Base-by-base conservation (phyloP, 108 stramenopile species). In the Asterionellopsis glacialis region DNA sequence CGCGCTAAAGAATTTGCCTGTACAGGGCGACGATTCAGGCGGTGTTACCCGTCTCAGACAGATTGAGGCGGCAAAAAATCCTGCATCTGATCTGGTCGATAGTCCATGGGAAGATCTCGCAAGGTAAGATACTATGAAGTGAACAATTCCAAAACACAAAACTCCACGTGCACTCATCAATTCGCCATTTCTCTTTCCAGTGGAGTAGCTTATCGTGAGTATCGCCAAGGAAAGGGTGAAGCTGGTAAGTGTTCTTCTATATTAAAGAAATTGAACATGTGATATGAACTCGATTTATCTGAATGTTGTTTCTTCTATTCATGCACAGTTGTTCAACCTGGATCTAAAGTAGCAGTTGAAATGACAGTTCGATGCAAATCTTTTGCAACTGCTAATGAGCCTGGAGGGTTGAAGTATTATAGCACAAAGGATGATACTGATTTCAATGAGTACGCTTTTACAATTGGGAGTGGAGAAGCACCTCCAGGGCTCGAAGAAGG, bases 341-440 rank as follows among this genome's bases (percentile, higher is more conserved):
- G 87, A 11, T 80, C 77, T 44, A 85, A 79, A 61, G 79, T 88
- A 21, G 87, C 77, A 2, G 83, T 77, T 11, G 87, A 88, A 65
- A 85, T 88, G 83, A 81, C 84, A 1, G 81, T 88, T 55, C 76
- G 87, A 51, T 84, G 83, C 64, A 74, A 77, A 45, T 74, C 72
- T 24, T 88, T 88, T 63, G 72, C 81, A 0, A 88, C 87, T 15
- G 68, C 63, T 19, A 77, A 84, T 49, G 87, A 88, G 55, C 87
- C 87, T 7, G 87, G 87, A 7, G 87, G 87, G 5, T 27, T 88
- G 50, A 84, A 82, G 41, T 88, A 88, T 54, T 88, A 75, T 60
- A 53, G 66, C 7, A 88, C 87, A 14, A 80, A 75, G 56, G 69
- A 69, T 3, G 87, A 88, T 53, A 77, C 81, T 19, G 87, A 88